A percentile compares a stretch with the other conserved stretches of the same genome.
These are phyloP conservation scores for Blastobotrys peoriensis DNA, from an alignment of 805 yeast species.

Conservation along the genomic window DNA sequence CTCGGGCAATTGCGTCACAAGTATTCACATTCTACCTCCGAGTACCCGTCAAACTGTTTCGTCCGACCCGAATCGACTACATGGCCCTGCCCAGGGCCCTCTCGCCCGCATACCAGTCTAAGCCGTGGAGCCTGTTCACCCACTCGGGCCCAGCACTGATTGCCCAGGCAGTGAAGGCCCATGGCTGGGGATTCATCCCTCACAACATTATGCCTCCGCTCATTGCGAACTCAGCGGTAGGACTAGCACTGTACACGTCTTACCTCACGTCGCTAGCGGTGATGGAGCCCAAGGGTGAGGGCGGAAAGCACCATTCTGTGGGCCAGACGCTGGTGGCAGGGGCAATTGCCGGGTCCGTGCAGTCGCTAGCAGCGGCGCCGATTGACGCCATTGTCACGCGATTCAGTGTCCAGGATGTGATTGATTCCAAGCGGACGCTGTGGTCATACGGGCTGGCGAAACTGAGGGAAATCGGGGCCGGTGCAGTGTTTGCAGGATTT, in stretches of 20 bases:
- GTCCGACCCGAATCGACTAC: conserved; percentile 80
- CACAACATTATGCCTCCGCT: conserved; percentile 80
- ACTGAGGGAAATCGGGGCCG: conserved; percentile 63
- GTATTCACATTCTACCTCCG: conserved; percentile 70
- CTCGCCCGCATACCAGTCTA: conserved; percentile 25
- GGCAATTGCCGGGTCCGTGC: conserved; percentile 75
- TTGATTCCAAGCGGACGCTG: conserved; percentile 63
- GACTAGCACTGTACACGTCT: conserved; percentile 76
- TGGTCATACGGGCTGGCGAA: conserved; percentile 74
- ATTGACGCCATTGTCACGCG: conserved; percentile 85
- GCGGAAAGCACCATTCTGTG: conserved; percentile 40
- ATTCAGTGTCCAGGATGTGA: conserved; percentile 66
- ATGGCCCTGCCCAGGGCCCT: conserved; percentile 32
- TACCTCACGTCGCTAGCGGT: conserved; percentile 45
- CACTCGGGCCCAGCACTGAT: conserved; percentile 78
- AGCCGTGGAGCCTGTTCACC: conserved; percentile 44
- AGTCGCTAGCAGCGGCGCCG: conserved; percentile 90
- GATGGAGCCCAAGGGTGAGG: conserved; percentile 16
- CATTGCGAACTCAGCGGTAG: conserved; percentile 83
- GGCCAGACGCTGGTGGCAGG: conserved; percentile 62
- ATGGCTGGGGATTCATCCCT: conserved; percentile 85
- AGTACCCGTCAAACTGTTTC: conserved; percentile 75
- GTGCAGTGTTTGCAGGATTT: conserved; percentile 88
- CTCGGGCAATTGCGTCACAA: conserved; percentile 77
- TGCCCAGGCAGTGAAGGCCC: conserved; percentile 59